A percentile compares a stretch with the other conserved stretches of the same genome.
Conservation (phyloP, 345 rosid species). For the Carallia brachiata region DNA sequence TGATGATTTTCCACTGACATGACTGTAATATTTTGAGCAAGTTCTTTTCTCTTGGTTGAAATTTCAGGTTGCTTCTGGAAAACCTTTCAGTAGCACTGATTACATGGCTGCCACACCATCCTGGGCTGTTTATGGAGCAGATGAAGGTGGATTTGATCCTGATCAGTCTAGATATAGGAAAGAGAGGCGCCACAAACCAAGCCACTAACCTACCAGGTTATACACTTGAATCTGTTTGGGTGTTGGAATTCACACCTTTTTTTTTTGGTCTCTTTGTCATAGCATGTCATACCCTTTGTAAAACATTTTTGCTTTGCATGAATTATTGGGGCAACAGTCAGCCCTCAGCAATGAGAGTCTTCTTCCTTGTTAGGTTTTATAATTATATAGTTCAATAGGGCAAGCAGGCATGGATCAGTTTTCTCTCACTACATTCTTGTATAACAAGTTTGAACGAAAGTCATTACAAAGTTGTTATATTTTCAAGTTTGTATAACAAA, state of each 20-base stretch:
- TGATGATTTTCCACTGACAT: not conserved
- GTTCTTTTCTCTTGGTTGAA: constrained; percentile 1
- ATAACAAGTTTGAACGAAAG: too few species aligned
- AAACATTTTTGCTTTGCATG: constrained; percentile 9
- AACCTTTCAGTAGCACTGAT: constrained; percentile 67
- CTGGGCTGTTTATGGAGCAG: constrained; percentile 95
- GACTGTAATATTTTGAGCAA: not conserved
- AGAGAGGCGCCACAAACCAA: constrained; percentile 80
- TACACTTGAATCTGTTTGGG: constrained; percentile 5
- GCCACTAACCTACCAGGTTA: constrained; percentile 33
- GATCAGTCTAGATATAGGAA: constrained; percentile 73
- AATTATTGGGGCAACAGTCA: constrained; percentile 5
- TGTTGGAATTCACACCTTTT: not conserved
- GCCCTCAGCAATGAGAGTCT: not conserved
- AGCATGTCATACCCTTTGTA: constrained; percentile 6
- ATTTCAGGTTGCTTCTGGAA: constrained; percentile 76
- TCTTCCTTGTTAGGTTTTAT: not conserved
- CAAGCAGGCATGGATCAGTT: too few species aligned
- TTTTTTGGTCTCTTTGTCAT: constrained; percentile 1
- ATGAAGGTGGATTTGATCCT: constrained; percentile 96
- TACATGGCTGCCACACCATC: constrained; percentile 87
- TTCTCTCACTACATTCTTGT: too few species aligned
- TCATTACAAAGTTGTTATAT: too few species aligned
- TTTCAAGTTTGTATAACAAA: too few species aligned
- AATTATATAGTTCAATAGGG: not conserved